Evolutionary conservation across 169 alveolate genomes (phyloP), one percentile per base, ranked within the genome.

Genomic region (Plasmodium gallinaceum): DNA sequence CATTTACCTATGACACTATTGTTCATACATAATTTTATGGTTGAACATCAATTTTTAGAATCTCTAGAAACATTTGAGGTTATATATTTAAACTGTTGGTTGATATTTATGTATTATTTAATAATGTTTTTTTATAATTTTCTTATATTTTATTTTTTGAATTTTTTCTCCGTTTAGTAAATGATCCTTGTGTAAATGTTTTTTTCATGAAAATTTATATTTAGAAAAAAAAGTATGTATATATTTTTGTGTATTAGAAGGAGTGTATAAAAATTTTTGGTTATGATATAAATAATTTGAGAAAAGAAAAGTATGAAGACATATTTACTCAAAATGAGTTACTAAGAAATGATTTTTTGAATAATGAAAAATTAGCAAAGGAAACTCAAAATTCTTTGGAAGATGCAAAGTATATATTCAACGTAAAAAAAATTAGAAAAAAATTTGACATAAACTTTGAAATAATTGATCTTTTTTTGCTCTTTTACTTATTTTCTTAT

Each of bases 1-100:
- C 83, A 80, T 46, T 66, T 68, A 22, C 65, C 73, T 80, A 80
- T 80, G 90, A 72, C 73, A 32, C 51, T 80, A 24, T 80, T 83
- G 10, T 80, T 80, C 74, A 43, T 62, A 68, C 42, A 80, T 71
- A 65, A 80, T 60, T 80, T 80, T 72, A 68, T 80, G 83, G 73
- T 80, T 66, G 90, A 80, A 39, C 76, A 80, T 57, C 45, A 62
- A 66, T 80, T 80, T 46, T 52, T 80, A 54, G 90, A 80, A 80
- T 68, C 90, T 22, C 90, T 80, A 66, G 90, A 80, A 80, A 83
- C 66, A 52, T 80, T 80, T 57, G 90, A 80, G 83, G 90, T 80
- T 52, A 61, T 52, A 80, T 37, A 54, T 20, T 39, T 54, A 75
- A 18, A 39, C 43, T 9, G 7, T 62, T 61, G 2, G 39, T 45